Evolutionary conservation across 306 rosid genomes (phyloP).

Genomic region (Arachis stenosperma): DNA sequence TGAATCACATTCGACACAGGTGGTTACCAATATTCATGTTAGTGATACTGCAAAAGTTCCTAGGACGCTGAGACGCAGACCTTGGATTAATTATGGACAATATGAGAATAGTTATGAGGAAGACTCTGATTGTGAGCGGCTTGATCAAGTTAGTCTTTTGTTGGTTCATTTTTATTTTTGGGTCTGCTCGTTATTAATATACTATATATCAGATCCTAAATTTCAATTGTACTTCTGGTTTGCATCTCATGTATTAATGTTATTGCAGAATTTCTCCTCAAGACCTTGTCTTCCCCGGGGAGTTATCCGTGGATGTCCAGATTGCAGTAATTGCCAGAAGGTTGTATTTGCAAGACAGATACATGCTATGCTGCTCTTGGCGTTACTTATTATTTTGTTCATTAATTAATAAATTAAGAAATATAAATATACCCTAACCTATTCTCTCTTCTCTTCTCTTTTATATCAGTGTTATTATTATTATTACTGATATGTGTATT

Average conservation of each 20-base stretch:
- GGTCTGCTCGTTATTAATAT: slow-evolving; percentile 35
- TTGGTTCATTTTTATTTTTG: slow-evolving; percentile 34
- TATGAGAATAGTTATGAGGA: slow-evolving; percentile 59
- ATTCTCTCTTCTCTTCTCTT: slow-evolving; percentile 1
- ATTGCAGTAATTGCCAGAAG: slow-evolving; percentile 88
- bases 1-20: slow-evolving; percentile 58
- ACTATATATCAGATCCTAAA: slow-evolving; percentile 24
- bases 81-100: slow-evolving; percentile 65
- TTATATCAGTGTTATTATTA: slow-evolving; percentile 18
- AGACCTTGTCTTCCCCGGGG: slow-evolving; percentile 72
- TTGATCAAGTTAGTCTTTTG: slow-evolving; percentile 66
- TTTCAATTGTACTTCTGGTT: slow-evolving; percentile 32
- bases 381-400: slow-evolving; percentile 21
- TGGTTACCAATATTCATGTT: slow-evolving; percentile 50
- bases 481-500: slow-evolving; percentile 24
- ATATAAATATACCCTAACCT: slow-evolving; percentile 12
- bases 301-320: slow-evolving; percentile 91
- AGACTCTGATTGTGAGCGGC: slow-evolving; percentile 66
- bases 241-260: slow-evolving; percentile 41
- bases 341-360: slow-evolving; percentile 42
- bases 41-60: slow-evolving; percentile 58
- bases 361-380: slow-evolving; percentile 8
- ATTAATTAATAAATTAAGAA: slow-evolving; percentile 31
- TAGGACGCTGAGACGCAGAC: slow-evolving; percentile 75
- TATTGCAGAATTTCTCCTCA: slow-evolving; percentile 69